Percentiles rank a stretch among this genome's conserved stretches.
Conservation (phyloP, 257 asterid species). For the Hygrophila difformis region DNA sequence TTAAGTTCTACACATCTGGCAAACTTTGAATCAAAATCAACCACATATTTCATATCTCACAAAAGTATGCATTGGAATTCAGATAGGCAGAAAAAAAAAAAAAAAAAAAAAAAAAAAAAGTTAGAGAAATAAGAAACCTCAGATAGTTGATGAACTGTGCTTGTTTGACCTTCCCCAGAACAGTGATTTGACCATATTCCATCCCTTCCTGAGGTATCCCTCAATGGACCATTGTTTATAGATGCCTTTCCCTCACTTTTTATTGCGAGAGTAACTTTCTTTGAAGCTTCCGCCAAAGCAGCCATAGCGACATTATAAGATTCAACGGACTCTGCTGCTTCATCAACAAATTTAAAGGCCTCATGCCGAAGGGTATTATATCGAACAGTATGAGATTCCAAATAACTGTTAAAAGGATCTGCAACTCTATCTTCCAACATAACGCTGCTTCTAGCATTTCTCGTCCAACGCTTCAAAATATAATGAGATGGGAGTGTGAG, state of each 20-base stretch:
- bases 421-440: constrained; percentile 49
- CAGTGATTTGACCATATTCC: constrained; percentile 21
- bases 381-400: constrained; percentile 95
- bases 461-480: constrained; percentile 83
- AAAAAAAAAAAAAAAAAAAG: no score
- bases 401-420: constrained; percentile 53
- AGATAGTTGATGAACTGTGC: constrained; percentile 43
- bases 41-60: no score
- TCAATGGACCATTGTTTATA: constrained; percentile 32
- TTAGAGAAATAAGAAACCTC: constrained; percentile 48
- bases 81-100: no score
- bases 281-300: constrained; percentile 74
- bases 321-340: constrained; percentile 68
- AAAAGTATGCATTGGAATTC: neutral
- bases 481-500: constrained; percentile 88
- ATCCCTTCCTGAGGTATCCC: constrained; percentile 27
- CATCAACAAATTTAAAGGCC: constrained; percentile 78
- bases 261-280: constrained; percentile 42
- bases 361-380: constrained; percentile 78
- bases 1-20: no score
- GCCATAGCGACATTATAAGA: constrained; percentile 53
- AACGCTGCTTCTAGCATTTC: constrained; percentile 80
- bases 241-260: constrained; percentile 53
- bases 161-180: constrained; percentile 36
- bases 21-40: no score